Percentiles rank a stretch among this genome's conserved stretches.
Conservation (phyloP, 805 yeast species). For the Wickerhamiella parazyma region DNA sequence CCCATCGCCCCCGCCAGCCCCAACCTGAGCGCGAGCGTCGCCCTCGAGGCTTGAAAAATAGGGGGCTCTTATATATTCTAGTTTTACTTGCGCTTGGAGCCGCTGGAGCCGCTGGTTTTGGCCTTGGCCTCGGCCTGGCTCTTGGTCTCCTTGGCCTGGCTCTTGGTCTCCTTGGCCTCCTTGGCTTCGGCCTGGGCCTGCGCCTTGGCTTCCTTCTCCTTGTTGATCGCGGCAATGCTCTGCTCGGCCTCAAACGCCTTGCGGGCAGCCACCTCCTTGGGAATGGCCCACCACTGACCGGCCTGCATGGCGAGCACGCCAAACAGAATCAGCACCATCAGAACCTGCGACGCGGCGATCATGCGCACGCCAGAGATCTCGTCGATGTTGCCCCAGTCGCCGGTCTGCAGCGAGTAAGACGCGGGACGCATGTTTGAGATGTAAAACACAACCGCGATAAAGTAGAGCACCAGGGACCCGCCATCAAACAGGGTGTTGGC, state of each 20-base stretch:
- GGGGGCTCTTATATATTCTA: too few relatives aligned
- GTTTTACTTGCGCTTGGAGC: conserved; percentile 11
- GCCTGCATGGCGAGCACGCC: conserved; percentile 80
- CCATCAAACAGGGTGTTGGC: conserved; percentile 84
- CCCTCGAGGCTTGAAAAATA: not conserved
- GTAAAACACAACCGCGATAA: conserved; percentile 64
- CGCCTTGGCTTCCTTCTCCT: conserved; percentile 13
- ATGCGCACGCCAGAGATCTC: conserved; percentile 77
- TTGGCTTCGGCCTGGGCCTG: conserved; percentile 10
- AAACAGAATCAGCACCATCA: conserved; percentile 52
- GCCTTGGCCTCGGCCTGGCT: conserved; percentile 10
- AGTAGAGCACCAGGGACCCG: conserved; percentile 61
- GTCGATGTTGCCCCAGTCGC: conserved; percentile 91
- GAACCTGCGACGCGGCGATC: conserved; percentile 75
- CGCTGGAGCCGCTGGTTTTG: conserved; percentile 6
- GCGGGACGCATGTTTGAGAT: conserved; percentile 80
- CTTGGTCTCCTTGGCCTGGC: conserved; percentile 13
- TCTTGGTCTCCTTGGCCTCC: conserved; percentile 13
- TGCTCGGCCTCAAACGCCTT: conserved; percentile 9
- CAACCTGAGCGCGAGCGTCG: conserved; percentile 12
- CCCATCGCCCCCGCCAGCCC: conserved; percentile 7
- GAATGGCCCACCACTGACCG: conserved; percentile 72
- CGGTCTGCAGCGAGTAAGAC: conserved; percentile 47
- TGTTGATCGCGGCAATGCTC: conserved; percentile 9
- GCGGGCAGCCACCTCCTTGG: conserved; percentile 12